Percentiles rank a stretch among this genome's conserved stretches.
phyloP scores from a whole-genome alignment of 768 basidiomycete species.

The Tylopilus cervinicoccineus region DNA sequence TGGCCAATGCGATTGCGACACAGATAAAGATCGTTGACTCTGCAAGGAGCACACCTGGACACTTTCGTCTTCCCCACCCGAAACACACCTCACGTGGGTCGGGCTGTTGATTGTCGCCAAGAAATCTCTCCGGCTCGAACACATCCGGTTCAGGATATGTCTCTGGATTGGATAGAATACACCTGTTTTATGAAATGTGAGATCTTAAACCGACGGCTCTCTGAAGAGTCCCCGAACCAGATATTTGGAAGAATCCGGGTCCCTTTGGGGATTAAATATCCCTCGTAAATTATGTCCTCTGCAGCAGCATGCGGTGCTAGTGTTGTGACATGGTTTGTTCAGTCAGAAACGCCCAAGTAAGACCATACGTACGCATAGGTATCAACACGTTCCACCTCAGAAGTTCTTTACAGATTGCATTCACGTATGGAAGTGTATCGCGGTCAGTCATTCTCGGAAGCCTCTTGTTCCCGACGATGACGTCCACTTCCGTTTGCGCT shows the following conservation, averaged over 20 bases:
- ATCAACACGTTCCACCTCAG: slow-evolving; percentile 3
- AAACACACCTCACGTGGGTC: background rate
- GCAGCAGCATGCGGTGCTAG: slow-evolving; percentile 7
- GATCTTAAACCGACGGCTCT: background rate
- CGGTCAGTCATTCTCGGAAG: slow-evolving; percentile 13
- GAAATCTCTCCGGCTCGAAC: background rate
- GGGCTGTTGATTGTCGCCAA: background rate
- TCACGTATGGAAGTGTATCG: slow-evolving; percentile 13
- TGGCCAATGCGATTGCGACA: background rate
- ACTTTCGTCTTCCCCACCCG: background rate
- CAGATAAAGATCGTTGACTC: background rate
- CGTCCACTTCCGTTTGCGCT: slow-evolving; percentile 14
- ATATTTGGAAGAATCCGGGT: slow-evolving; percentile 2
- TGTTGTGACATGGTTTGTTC: too few species aligned
- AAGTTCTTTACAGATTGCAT: slow-evolving; percentile 17
- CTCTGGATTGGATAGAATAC: background rate
- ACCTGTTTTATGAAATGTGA: background rate
- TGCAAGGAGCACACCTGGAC: background rate
- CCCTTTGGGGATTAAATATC: slow-evolving; percentile 25
- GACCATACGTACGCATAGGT: slow-evolving; percentile 1
- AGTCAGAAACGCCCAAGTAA: background rate
- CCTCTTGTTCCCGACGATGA: slow-evolving; percentile 5
- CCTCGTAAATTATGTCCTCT: slow-evolving; percentile 17
- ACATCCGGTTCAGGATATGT: background rate
- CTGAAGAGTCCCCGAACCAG: slow-evolving; percentile 3